phyloP scores from a whole-genome alignment of 2,329 filamentous ascomycete species.

The Nemania sp. region DNA sequence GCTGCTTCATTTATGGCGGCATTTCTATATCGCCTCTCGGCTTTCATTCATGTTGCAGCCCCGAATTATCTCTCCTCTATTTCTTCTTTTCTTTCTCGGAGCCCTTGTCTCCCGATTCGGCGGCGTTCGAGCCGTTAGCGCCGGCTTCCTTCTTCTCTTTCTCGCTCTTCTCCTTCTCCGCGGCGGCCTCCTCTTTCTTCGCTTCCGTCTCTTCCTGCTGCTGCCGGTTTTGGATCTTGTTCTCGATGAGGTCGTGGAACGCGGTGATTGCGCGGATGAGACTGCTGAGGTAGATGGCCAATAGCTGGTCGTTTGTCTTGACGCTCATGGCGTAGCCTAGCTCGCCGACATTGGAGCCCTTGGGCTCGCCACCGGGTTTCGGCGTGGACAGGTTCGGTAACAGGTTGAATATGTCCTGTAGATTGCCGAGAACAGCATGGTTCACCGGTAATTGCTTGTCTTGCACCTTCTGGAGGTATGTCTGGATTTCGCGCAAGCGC shows the following conservation, averaged over 20 bases:
- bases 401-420: constrained; percentile 99
- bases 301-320: constrained; percentile 99
- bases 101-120: constrained; percentile 43
- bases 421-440: constrained; percentile 93
- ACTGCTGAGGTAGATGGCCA: constrained; percentile 97
- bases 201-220: constrained; percentile 94
- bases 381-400: constrained; percentile 93
- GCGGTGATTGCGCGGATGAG: constrained; percentile 97
- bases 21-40: constrained; percentile 13
- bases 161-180: constrained; percentile 63
- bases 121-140: constrained; percentile 61
- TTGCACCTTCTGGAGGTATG: constrained; percentile 94
- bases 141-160: constrained; percentile 47
- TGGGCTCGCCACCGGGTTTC: constrained; percentile 63
- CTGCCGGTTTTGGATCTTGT: constrained; percentile 99
- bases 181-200: constrained; percentile 65
- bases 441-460: constrained; percentile 93
- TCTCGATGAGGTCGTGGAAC: constrained; percentile 98
- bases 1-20: constrained; percentile 2
- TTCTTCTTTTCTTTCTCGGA: constrained; percentile 56
- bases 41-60: constrained; percentile 10
- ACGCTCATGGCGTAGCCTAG: constrained; percentile 95
- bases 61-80: constrained; percentile 42
- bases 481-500: constrained; percentile 90
- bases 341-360: constrained; percentile 68